Evolutionary conservation across 257 asterid genomes (phyloP), one percentile per base, ranked within the genome.

Genomic region (Oldenlandia corymbosa): DNA sequence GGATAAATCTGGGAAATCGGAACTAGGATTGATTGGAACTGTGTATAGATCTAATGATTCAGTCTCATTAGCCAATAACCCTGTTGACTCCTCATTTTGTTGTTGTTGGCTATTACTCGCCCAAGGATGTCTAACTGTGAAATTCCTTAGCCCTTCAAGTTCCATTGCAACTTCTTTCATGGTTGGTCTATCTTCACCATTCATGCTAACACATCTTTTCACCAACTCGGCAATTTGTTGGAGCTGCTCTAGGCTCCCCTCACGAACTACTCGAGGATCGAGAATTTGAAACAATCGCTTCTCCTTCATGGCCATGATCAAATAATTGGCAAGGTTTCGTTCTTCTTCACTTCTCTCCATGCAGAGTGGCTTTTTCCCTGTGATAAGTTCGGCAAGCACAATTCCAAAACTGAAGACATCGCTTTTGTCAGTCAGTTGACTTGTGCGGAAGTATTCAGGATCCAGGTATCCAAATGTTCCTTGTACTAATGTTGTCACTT

Each of bases 371-470:
- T 69, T 87, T 16, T 74, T 71, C n/a, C 94, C 88, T 0, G 94
- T 90, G 42, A 85, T 8, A 5, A 90, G 94, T 51, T 90, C 92
- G 0, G 85, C 74, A 28, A 90, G 80, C 5, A 90, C 90, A 0
- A 90, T 92, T 4, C 97, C 92, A 1, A 90, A 87, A 31, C 97
- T 83, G 42, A 85, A 90, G 0, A 90, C 95, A 4, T 87, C 97
- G 23, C 95, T 90, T 64, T 90, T 90, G 3, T 79, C 94, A 0
- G 95, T 90, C 21, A 90, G 13, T 10, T 75, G 81, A 56, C 97
- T 82, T 1, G 90, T 68, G n/a, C 79, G 83, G 66, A 87, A 87
- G 51, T 90, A 90, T 50, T 85, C 97, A 0, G 94, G 95, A 32
- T 90, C 97, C 59, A 90, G 49, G 62, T 90, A 90, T 0, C 97